A percentile compares a stretch with the other conserved stretches of the same genome.
phyloP scores from a whole-genome alignment of 2,329 filamentous ascomycete genomes.

The Alternaria dauci region DNA sequence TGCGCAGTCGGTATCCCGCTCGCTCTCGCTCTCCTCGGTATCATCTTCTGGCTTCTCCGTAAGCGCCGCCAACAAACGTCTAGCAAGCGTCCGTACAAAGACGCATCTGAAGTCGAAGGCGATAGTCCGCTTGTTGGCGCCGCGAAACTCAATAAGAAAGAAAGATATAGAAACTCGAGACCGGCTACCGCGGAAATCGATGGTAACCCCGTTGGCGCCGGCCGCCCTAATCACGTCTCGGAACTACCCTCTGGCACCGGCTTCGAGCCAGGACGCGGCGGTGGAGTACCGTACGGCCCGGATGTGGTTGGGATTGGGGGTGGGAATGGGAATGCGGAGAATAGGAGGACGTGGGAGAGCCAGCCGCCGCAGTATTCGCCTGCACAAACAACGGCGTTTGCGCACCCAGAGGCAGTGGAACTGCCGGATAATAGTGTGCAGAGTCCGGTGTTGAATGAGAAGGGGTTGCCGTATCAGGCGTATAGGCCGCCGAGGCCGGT shows the following conservation, averaged over 20 bases:
- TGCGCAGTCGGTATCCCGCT: constrained; percentile 50
- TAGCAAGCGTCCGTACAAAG: constrained; percentile 21
- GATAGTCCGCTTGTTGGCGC: constrained; percentile 32
- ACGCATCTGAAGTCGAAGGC: constrained; percentile 25
- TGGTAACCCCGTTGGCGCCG: constrained; percentile 39
- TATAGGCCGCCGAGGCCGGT: constrained; percentile 35
- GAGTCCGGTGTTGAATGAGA: constrained; percentile 22
- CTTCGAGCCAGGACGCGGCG: constrained; percentile 34
- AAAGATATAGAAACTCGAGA: constrained; percentile 25
- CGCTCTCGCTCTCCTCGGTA: constrained; percentile 40
- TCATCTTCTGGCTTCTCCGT: constrained; percentile 44
- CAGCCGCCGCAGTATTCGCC: constrained; percentile 45
- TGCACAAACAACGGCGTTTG: constrained; percentile 19
- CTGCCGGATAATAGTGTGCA: constrained; percentile 29
- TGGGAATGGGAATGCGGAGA: constrained; percentile 30
- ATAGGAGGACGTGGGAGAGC: constrained; percentile 36
- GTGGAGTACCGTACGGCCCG: constrained; percentile 31
- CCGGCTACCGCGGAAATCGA: constrained; percentile 40
- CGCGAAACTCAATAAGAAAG: constrained; percentile 33
- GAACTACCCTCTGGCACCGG: constrained; percentile 42
- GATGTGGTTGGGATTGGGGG: constrained; percentile 45
- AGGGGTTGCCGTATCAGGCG: constrained; percentile 31
- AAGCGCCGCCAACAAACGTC: constrained; percentile 39
- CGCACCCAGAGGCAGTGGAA: constrained; percentile 21
- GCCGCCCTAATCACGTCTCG: constrained; percentile 38